Conservation (phyloP, 768 basidiomycete genomes). For the Trichaptum fuscoviolaceum region DNA sequence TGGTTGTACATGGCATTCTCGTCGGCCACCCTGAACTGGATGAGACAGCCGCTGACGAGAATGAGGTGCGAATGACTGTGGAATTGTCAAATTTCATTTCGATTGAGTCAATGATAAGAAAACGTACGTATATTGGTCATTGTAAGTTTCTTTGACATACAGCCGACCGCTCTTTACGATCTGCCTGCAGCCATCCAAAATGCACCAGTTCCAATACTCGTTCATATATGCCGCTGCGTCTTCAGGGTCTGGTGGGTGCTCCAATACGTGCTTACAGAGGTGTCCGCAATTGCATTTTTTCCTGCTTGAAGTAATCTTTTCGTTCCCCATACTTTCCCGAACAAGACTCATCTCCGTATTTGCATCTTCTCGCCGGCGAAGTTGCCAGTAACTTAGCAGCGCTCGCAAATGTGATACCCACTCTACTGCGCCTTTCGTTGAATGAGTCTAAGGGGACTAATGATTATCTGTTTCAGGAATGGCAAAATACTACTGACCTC, state of each 20-base stretch:
- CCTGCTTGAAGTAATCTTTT: constrained; percentile 47
- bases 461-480: constrained; percentile 4
- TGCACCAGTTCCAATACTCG: constrained; percentile 83
- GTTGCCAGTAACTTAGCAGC: constrained; percentile 60
- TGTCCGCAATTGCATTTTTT: constrained; percentile 32
- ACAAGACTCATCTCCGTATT: constrained; percentile 76
- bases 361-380: constrained; percentile 70
- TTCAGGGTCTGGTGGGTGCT: constrained; percentile 47
- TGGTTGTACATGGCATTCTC: constrained; percentile 52
- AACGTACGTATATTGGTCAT: constrained; percentile 75
- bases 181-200: constrained; percentile 71
- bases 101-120: neutral
- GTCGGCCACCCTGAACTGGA: constrained; percentile 63
- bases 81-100: too few species aligned
- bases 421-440: constrained; percentile 62
- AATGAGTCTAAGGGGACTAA: constrained; percentile 47
- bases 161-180: constrained; percentile 70
- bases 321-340: constrained; percentile 43
- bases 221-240: constrained; percentile 52
- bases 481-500: constrained; percentile 51
- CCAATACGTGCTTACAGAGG: constrained; percentile 25
- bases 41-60: constrained; percentile 68
- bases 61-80: constrained; percentile 60
- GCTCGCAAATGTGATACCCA: constrained; percentile 74
- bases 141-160: constrained; percentile 63